Evolutionary conservation across 441 rosid species (phyloP), one percentile per base, ranked within the genome.

Genomic region (Pelargonium myrrhifolium): DNA sequence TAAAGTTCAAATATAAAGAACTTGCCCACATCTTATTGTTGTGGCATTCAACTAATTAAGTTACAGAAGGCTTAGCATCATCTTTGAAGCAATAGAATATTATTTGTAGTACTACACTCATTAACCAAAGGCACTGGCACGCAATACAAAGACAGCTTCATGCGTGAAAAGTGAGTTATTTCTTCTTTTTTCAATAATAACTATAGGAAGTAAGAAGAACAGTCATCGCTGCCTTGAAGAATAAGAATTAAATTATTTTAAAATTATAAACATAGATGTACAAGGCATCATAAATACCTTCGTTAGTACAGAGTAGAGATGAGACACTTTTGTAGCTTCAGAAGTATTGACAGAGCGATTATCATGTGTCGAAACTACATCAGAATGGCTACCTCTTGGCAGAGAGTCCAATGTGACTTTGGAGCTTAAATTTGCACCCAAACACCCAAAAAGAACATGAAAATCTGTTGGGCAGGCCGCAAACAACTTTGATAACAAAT

Each of bases 391-490:
- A 69, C 77, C 75, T 40, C 53, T 76, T 31, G 66, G 70, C 62
- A 62, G 43, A 59, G 72, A 72, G 53, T 72, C 75, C 45, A 67
- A 51, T 66, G 62, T 26, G 11, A 64, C 72, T 72, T 72, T 76
- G 31, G 81, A 60, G 72, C 80, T 74, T 62, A 68, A 66, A 69
- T 64, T 76, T 22, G 42, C 61, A 63, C 65, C 73, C 83, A 81
- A 77, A 74, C 73, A 80, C 73, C 87, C 83, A 81, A 80, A 86
- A 74, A 93, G 88, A 72, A 83, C 76, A 69, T 76, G 82, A 77
- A 90, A 84, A 80, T 88, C 91, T 63, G 55, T 20, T 20, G 87
- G 74, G 79, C 95, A 91, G 37, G 77, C 84, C 60, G 76, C 78
- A 66, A 87, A 76, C 78, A 92, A 70, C 81, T 82, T 82, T 63